These are phyloP conservation scores for Fistulifera pelliculosa DNA, from an alignment of 108 stramenopile species.

Conservation along the genomic window DNA sequence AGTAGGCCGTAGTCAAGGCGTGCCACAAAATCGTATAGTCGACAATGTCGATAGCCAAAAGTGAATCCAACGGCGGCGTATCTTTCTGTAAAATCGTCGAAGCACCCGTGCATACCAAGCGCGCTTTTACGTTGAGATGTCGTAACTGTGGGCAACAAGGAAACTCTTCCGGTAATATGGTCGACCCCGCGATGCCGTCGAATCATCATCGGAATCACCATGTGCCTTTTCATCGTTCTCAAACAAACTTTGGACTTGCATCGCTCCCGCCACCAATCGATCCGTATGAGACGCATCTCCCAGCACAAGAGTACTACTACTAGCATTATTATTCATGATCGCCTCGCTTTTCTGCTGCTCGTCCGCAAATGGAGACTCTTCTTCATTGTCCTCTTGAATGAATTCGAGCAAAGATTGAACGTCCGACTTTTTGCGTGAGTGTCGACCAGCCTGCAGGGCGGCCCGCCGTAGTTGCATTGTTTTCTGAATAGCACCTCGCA, in stretches of 20 bases:
- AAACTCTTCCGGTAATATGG: conserved; percentile 1
- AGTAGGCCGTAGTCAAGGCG: conserved; percentile 1
- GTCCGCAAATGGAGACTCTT: no score
- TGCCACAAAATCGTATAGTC: conserved; percentile 1
- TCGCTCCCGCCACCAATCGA: conserved; percentile 5
- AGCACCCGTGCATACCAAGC: neutral
- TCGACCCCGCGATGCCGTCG: neutral
- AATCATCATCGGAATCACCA: no score
- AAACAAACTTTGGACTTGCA: conserved; percentile 4
- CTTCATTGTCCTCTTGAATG: no score
- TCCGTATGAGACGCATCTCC: conserved; percentile 1
- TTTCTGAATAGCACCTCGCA: no score
- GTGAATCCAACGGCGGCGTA: neutral
- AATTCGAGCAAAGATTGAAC: no score
- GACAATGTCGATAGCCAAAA: neutral
- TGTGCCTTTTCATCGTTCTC: neutral
- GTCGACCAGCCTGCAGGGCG: no score
- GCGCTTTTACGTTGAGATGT: neutral
- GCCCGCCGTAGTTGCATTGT: no score
- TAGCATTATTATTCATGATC: no score
- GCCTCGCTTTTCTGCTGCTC: no score
- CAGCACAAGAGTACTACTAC: neutral
- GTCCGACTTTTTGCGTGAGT: no score
- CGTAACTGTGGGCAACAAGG: neutral
- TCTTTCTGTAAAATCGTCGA: neutral